Base-by-base conservation (phyloP, 495 filamentous ascomycete species). In the Penicillium soppii region DNA sequence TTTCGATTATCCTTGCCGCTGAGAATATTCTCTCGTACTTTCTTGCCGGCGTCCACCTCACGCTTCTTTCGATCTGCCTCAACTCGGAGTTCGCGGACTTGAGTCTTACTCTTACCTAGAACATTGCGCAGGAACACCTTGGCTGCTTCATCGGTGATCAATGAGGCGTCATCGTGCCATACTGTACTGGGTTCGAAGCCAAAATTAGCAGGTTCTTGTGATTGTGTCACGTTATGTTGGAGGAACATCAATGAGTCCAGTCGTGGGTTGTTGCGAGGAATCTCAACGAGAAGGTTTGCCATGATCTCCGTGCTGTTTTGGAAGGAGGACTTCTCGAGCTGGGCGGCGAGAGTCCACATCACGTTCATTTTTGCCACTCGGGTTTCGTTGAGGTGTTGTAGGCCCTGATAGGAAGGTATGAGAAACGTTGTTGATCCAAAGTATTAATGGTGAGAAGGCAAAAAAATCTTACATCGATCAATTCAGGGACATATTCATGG, bases 231-330 rank as follows among this genome's bases (percentile, higher is more conserved):
- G 58, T 99, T 99, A 69, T 99, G 94, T 47, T 86, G 84, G 30
- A 92, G 82, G 69, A 95, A 99, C 95, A 99, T 99, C 75, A 92
- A 88, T 22, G 91, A 95, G 65, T 99, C 95, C 7, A 97, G 78
- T 12, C 82, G 77, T 2, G 95, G 94, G 44, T 87, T 79, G 60
- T 99, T 99, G 26, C 92, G 83, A 2, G 88, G 83, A 42, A 99
- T 92, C 62, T 97, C 92, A 30, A 80, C 78, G 26, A 84, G 67
- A 5, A 96, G 80, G 54, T 85, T 83, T 6, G 82, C 70, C 44
- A 95, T 74, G 43, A 86, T 80, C n/a, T 83, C 77, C 3, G 78
- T 79, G 62, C 90, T 89, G 41, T 84, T 82, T 44, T 82, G 75
- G 12, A 96, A 77, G 54, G 86, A 88, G 19, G 69, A 67, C 23